Evolutionary conservation across 768 basidiomycete genomes (phyloP), one percentile per base, ranked within the genome.

Genomic region (Xerocomus potaroensis): DNA sequence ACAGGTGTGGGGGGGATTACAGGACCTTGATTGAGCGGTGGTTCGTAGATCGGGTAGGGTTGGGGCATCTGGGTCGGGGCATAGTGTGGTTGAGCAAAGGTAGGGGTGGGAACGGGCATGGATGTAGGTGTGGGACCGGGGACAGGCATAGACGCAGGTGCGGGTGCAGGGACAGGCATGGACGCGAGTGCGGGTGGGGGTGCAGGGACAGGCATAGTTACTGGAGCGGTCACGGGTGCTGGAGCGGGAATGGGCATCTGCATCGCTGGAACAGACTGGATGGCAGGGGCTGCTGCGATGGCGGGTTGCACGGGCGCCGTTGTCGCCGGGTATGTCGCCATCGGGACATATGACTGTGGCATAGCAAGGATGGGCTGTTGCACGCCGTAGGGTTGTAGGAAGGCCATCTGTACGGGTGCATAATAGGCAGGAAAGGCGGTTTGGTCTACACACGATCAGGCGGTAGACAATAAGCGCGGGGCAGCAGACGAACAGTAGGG

Each of bases 311-410:
- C 36, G 21, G 52, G 47, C 8, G 39, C 37, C 26, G 43, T 43
- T 7, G 52, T 24, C 0, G 49, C 49, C 39, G 40, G 63, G 42
- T 56, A 60, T 19, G 49, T n/a, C n/a, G 53, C 47, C 39, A 67
- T 53, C 10, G 63, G 65, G 12, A 59, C 15, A 16, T 65, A 66
- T 3, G 37, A 7, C 29, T 64, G 62, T 6, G 62, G 60, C 60
- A 64, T 60, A 22, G 61, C 32, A 4, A 55, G 33, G 19, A 66
- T 5, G 9, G 63, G 65, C 26, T 67, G 64, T n/a, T 66, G 64
- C 4, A 55, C 15, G 4, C 52, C 57, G 12, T 42, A 26, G 12
- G 62, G 62, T n/a, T n/a, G n/a, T 16, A 56, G 11, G 34, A 61
- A 33, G 5, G 49, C 47, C 54, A 65, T 54, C 41, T 53, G 56